Base-by-base conservation (phyloP, 192 early-diverging fungal genomes). In the Umbelopsis sp. region DNA sequence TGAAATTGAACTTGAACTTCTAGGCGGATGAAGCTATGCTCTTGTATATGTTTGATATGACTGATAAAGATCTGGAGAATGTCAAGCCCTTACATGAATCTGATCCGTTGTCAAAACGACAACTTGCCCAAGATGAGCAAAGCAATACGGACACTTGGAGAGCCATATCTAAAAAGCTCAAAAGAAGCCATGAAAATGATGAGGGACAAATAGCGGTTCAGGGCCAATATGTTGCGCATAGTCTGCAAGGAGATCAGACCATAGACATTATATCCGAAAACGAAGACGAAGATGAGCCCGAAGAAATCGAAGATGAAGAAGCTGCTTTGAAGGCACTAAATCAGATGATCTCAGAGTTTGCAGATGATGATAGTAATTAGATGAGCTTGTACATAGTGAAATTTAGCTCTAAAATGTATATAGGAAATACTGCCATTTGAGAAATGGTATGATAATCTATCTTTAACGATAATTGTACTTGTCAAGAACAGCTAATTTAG, bases 281-380 rank as follows among this genome's bases (percentile, higher is more conserved):
- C 27, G 55, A 55, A 55, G 25, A 15, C 55, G 55, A 61, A 15
- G 30, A 61, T 16, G 51, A 52, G n/a, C 22, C 51, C 25, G 51
- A 61, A 16, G 55, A 61, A 25, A 12, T 15, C 30, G 55, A 61
- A 35, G 55, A 61, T 13, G 55, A 61, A 61, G 55, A 61, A 6
- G 25, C 55, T 7, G 55, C 55, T 27, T 35, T 61, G 15, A 61
- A 18, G 30, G 55, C 55, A 1, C 16, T 61, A 16, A 61, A 61
- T 18, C 55, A 61, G 18, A 61, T 61, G 55, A 27, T 61, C 1
- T n/a, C 55, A 35, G 55, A 61, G n/a, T 61, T 61, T 18, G 55
- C 23, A 27, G 55, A 18, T 16, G 55, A 61, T 35, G 21, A 22
- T 11, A 41, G 37, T 41, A 41, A 41, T 6, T 41, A 41, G 37